phyloP scores from a whole-genome alignment of 345 rosid genomes.

The Gossypium sturtianum region DNA sequence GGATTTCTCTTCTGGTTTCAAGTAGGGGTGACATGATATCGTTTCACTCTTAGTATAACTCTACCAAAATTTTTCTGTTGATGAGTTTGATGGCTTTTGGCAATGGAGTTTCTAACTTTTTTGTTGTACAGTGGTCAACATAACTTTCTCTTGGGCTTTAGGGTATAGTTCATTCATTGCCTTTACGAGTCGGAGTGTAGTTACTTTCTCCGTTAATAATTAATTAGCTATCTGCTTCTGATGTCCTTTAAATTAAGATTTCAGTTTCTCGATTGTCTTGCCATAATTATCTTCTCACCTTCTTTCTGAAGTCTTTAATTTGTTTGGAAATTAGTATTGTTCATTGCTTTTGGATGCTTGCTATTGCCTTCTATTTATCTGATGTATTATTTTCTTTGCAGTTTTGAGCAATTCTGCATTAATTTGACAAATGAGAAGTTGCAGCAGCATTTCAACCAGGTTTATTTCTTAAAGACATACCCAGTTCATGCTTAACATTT shows the following conservation, averaged over 20 bases:
- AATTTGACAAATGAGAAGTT: constrained; percentile 98
- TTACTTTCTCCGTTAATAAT: neutral
- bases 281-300: neutral
- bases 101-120: neutral
- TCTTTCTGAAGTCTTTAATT: neutral
- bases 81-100: neutral
- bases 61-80: neutral
- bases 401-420: constrained; percentile 99
- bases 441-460: constrained; percentile 99
- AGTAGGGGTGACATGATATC: neutral
- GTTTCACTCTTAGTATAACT: neutral
- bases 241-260: neutral
- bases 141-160: neutral
- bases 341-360: constrained; percentile 11
- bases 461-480: constrained; percentile 25
- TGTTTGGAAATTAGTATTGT: neutral
- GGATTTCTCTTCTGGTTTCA: neutral
- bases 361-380: constrained; percentile 17
- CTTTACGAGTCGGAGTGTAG: neutral
- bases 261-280: neutral
- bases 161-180: neutral
- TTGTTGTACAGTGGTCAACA: neutral
- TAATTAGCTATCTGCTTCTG: neutral
- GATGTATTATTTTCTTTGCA: constrained; percentile 34
- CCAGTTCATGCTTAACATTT: constrained; percentile 16